Base-by-base conservation (phyloP, 2,329 filamentous ascomycete species). In the Fusarium sp. region DNA sequence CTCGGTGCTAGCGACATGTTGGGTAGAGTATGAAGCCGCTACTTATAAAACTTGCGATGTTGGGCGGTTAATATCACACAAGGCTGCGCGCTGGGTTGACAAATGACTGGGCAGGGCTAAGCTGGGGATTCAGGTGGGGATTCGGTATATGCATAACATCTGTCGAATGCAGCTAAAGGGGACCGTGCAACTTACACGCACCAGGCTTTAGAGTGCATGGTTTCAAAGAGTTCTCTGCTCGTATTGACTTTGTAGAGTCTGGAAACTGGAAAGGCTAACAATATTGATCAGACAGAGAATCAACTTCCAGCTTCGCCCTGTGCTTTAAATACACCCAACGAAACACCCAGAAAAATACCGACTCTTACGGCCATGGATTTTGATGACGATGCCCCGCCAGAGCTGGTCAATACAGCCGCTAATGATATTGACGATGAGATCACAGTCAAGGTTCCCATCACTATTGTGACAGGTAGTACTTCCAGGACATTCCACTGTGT, bases 401-500 rank as follows among this genome's bases (percentile, higher is more conserved):
- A 90, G 70, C 82, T 93, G 62, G 82, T 89, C 29, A 81, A 87
- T 52, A 80, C 82, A 7, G 35, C 48, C 31, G 17, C 50, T 15
- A 75, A 75, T 31, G 73, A 78, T 27, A 79, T 79, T 5, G 78
- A 82, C 18, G 81, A 85, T 43, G 86, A 88, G 63, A 83, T 84
- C 46, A 77, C 80, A 10, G 79, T 87, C 62, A 93, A 91, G 79
- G 92, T 95, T 2, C 92, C 92, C 18, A 93, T 96, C 67, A 95
- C 92, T 1, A 94, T 96, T 66, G 90, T 96, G 11, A 96, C 92
- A 52, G 92, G 90, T 89, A 81, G 63, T 37, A 18, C 40, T 43
- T 52, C 23, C 23, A 37, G 11, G 15, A 10, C 6, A 15, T 15
- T 11, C 13, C 3, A 17, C 14, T 20, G 27, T 13, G 21, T 4